phyloP scores from a whole-genome alignment of 2,329 filamentous ascomycete species.

The Diaporthe ampelina region DNA sequence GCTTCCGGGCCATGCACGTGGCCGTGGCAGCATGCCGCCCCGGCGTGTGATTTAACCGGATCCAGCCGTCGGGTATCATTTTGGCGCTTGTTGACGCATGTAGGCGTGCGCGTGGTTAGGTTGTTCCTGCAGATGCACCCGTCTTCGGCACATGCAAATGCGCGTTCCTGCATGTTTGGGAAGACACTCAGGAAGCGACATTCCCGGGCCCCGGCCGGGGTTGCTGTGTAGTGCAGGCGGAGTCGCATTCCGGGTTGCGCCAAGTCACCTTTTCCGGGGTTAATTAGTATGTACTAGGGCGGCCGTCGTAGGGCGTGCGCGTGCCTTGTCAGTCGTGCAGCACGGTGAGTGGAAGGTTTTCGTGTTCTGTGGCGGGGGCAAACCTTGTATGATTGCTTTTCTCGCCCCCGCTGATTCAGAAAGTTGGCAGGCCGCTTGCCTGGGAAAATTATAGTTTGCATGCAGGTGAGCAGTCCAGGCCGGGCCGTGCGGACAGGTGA shows the following conservation, averaged over 20 bases:
- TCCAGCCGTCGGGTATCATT: not conserved
- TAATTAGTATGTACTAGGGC: too few species aligned
- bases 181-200: not conserved
- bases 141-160: not conserved
- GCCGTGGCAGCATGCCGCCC: not conserved
- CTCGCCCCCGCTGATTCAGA: not conserved
- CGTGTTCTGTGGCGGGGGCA: not conserved
- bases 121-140: constrained; percentile 24
- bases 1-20: not conserved
- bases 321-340: not conserved
- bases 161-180: constrained; percentile 21
- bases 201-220: constrained; percentile 3
- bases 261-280: not conserved
- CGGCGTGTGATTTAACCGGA: not conserved
- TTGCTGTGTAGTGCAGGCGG: not conserved
- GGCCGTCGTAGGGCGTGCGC: too few species aligned
- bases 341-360: constrained; percentile 14
- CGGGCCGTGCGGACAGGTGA: not conserved
- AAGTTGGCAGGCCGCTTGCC: not conserved
- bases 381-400: not conserved
- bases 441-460: not conserved
- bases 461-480: not conserved
- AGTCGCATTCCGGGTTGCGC: not conserved
- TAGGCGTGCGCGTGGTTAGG: not conserved
- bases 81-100: not conserved